Evolutionary conservation across 108 stramenopile species (phyloP).

Genomic region (Ochromonas danica): DNA sequence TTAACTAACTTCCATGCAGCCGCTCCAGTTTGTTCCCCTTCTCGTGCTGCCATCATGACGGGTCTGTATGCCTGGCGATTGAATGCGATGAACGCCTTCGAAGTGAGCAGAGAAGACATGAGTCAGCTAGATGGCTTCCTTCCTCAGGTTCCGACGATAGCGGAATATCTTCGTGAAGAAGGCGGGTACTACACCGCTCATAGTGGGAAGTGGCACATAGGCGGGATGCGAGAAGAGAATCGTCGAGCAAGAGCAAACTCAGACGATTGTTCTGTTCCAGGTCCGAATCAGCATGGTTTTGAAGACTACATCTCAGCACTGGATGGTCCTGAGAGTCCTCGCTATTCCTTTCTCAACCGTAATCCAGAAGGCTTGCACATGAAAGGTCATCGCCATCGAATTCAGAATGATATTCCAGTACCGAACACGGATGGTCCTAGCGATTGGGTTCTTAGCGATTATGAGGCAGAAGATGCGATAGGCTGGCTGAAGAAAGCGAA

Average conservation of each 20-base stretch:
- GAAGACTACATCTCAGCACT: not conserved
- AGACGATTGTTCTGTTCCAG: not conserved
- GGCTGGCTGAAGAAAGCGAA: not conserved
- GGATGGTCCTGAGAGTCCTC: not conserved
- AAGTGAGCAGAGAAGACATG: not conserved
- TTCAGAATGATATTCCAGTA: not conserved
- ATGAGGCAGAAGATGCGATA: not conserved
- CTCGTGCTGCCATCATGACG: slow-evolving; percentile 16
- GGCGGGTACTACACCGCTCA: slow-evolving; percentile 20
- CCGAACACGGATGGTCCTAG: not conserved
- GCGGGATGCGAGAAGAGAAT: not conserved
- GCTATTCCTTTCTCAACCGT: not conserved
- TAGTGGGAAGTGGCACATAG: slow-evolving; percentile 23
- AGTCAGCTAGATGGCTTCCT: slow-evolving; percentile 1
- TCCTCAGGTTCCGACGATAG: not conserved
- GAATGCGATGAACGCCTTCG: slow-evolving; percentile 26
- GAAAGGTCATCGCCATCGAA: not conserved
- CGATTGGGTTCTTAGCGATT: not conserved
- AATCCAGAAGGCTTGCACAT: not conserved
- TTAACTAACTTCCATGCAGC: slow-evolving; percentile 34
- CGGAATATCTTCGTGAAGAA: slow-evolving; percentile 4
- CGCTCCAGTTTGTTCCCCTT: slow-evolving; percentile 26
- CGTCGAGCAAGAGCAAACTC: not conserved
- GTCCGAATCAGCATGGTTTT: slow-evolving; percentile 11
- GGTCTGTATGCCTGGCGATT: slow-evolving; percentile 20